Conservation (phyloP, 2,329 filamentous ascomycete species). For the Microthyrium microscopicum region DNA sequence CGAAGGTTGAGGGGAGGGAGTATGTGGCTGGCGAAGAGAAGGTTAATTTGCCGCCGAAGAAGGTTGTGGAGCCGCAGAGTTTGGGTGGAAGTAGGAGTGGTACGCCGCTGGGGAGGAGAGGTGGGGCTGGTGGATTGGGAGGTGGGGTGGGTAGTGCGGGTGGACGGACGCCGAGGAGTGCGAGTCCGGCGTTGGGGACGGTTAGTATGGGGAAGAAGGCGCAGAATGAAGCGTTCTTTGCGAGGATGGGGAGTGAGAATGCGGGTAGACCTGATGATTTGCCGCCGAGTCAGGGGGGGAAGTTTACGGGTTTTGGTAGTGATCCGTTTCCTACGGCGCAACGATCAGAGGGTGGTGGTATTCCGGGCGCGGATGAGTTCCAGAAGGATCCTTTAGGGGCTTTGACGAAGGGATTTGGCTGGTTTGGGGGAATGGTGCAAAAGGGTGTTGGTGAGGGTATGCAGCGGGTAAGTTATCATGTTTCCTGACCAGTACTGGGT, state of each 20-base stretch:
- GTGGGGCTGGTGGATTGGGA: constrained; percentile 14
- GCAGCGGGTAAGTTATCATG: constrained; percentile 46
- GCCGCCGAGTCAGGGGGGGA: constrained; percentile 80
- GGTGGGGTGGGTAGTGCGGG: constrained; percentile 22
- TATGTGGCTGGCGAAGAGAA: constrained; percentile 51
- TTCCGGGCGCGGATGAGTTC: constrained; percentile 59
- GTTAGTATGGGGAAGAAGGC: constrained; percentile 31
- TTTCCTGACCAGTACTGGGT: neutral
- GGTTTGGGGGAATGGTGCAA: constrained; percentile 74
- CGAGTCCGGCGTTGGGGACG: constrained; percentile 16
- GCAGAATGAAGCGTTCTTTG: constrained; percentile 79
- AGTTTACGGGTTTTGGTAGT: constrained; percentile 82
- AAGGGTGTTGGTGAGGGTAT: constrained; percentile 84
- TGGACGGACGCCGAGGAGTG: constrained; percentile 18
- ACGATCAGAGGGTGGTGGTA: constrained; percentile 22
- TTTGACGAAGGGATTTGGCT: constrained; percentile 82
- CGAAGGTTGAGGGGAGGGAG: constrained; percentile 74
- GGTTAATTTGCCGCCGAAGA: too few species aligned
- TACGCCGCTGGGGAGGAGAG: constrained; percentile 20
- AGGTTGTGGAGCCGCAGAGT: constrained; percentile 18
- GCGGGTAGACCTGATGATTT: constrained; percentile 55
- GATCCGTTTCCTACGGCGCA: constrained; percentile 38
- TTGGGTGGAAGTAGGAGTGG: constrained; percentile 20
- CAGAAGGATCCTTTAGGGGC: constrained; percentile 82
- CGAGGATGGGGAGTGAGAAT: constrained; percentile 68